A percentile compares a stretch with the other conserved stretches of the same genome.
phyloP scores from a whole-genome alignment of 768 basidiomycete species.

The Trichaptum fuscoviolaceum region DNA sequence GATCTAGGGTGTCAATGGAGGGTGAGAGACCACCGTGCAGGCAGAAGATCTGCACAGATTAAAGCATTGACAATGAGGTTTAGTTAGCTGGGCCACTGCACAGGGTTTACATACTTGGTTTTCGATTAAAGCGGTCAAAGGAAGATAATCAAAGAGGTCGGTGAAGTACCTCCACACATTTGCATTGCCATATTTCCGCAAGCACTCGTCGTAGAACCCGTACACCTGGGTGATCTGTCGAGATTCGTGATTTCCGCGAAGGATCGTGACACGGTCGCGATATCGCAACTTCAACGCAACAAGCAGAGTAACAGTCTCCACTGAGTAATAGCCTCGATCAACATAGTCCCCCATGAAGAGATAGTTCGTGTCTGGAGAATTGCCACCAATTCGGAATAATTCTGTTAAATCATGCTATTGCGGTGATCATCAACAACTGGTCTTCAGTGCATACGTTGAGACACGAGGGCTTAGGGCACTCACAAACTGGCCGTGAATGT shows the following conservation, averaged over 20 bases:
- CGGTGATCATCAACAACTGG: slow-evolving; percentile 6
- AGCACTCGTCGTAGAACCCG: slow-evolving; percentile 99
- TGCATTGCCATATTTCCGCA: slow-evolving; percentile 99
- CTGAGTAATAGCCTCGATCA: slow-evolving; percentile 98
- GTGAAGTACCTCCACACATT: slow-evolving; percentile 99
- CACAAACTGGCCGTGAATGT: slow-evolving; percentile 99
- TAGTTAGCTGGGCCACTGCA: neutral
- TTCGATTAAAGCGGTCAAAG: slow-evolving; percentile 95
- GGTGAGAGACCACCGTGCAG: slow-evolving; percentile 96
- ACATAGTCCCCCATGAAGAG: slow-evolving; percentile 99
- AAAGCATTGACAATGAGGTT: neutral
- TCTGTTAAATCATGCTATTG: slow-evolving; percentile 97
- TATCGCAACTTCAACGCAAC: slow-evolving; percentile 97
- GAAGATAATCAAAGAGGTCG: slow-evolving; percentile 96
- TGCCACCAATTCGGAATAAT: slow-evolving; percentile 96
- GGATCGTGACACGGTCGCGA: slow-evolving; percentile 95
- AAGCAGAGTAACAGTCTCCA: slow-evolving; percentile 96
- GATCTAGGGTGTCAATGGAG: slow-evolving; percentile 97
- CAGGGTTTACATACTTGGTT: slow-evolving; percentile 73
- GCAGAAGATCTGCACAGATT: slow-evolving; percentile 82
- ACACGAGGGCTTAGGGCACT: slow-evolving; percentile 31
- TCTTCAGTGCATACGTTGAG: slow-evolving; percentile 2
- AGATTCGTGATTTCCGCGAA: slow-evolving; percentile 98
- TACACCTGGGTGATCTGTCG: slow-evolving; percentile 99
- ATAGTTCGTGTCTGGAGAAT: slow-evolving; percentile 98